Evolutionary conservation across 495 filamentous ascomycete genomes (phyloP), one percentile per base, ranked within the genome.

Genomic region (Podospora fimiseda): DNA sequence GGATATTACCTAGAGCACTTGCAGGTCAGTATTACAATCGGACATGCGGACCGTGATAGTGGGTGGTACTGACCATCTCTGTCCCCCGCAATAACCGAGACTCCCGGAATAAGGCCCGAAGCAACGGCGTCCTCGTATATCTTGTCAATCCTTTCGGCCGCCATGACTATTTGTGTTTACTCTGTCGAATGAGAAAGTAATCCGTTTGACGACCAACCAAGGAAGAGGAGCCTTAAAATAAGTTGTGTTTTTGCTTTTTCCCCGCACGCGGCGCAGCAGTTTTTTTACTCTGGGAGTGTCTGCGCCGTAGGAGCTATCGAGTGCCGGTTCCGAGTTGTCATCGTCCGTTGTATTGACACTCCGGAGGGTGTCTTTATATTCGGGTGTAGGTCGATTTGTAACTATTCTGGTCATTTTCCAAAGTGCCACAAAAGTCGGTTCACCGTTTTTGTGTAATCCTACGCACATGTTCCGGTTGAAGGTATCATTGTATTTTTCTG

Each of bases 61-160:
- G 4, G 7, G 2, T 47, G 19, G 11, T 7, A 45, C 42, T 14
- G 50, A 51, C 53, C 53, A 2, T 36, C 18, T n/a, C 18, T 56
- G 42, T 56, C 48, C 41, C 40, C 48, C n/a, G 53, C 53, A 5
- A 56, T 27, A 22, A 56, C 23, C 11, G 43, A 42, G 36, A 51
- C 47, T 13, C 53, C 53, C 18, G 53, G 53, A 41, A 56, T 9
- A 21, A 51, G 39, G 13, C 49, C 49, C n/a, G 49, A 51, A 20
- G 20, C 36, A 23, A 45, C 15, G 19, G 47, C 53, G 23, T 51
- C 41, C 33, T 45, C 21, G 33, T 50, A 45, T 7, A 44, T 21
- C 15, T 50, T 27, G 6, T 46, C 21, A 37, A 57, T 57, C 49
- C 36, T 46, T 19, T 52, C 27, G 27, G 27, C 13, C 37, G 50